Evolutionary conservation across 305 asterid genomes (phyloP).

Genomic region (Solanum hybrid): DNA sequence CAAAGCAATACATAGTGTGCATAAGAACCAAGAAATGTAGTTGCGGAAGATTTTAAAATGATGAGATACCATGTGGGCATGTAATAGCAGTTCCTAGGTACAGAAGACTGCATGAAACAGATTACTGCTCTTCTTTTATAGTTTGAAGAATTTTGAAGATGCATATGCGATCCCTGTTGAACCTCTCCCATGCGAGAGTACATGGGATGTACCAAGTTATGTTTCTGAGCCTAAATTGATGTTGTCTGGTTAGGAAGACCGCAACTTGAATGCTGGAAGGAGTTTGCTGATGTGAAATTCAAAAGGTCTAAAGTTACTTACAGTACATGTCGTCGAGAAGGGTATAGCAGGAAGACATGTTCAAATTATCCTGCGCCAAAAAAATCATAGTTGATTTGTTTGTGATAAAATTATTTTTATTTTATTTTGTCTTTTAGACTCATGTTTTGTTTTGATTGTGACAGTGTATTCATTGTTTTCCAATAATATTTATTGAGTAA

Average conservation of each 20-base stretch:
- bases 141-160: background rate
- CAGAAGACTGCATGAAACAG: background rate
- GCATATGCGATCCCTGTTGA: background rate
- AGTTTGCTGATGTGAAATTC: background rate
- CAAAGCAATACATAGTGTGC: background rate
- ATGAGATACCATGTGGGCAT: background rate
- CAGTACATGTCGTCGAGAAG: background rate
- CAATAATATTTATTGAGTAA: no score
- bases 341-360: background rate
- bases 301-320: background rate
- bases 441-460: no score
- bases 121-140: background rate
- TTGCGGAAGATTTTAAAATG: background rate
- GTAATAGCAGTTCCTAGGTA: background rate
- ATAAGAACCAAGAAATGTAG: background rate
- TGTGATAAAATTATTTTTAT: no score
- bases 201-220: background rate
- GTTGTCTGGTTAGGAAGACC: background rate
- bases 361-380: background rate
- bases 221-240: background rate
- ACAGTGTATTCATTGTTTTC: no score
- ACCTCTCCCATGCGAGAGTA: background rate
- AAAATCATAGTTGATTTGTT: no score
- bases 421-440: no score
- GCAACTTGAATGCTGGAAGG: background rate